These are phyloP conservation scores for Penicillium chermesinum DNA, from an alignment of 495 filamentous ascomycete species.

Conservation along the genomic window DNA sequence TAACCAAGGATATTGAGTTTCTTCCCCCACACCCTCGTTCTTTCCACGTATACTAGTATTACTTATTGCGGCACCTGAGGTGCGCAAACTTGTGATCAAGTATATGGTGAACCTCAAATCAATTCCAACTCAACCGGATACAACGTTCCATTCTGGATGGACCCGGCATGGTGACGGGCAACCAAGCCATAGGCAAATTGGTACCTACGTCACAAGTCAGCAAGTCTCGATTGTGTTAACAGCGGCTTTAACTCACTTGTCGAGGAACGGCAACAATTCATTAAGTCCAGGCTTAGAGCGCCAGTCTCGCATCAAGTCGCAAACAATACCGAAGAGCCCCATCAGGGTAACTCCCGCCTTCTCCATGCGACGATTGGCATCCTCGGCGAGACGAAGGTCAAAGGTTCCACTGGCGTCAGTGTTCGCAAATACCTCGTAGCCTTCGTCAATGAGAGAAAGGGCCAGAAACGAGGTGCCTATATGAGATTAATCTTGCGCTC, in stretches of 20 bases:
- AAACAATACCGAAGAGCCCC: constrained; percentile 60
- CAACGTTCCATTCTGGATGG: constrained; percentile 45
- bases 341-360: constrained; percentile 60
- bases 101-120: too few relatives aligned
- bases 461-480: constrained; percentile 65
- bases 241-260: constrained; percentile 40
- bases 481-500: neutral
- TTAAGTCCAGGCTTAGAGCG: constrained; percentile 57
- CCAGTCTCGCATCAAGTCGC: constrained; percentile 79
- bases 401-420: constrained; percentile 67
- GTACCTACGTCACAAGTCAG: too few relatives aligned
- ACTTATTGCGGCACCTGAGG: too few relatives aligned
- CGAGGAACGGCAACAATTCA: constrained; percentile 61
- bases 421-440: constrained; percentile 75
- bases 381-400: constrained; percentile 48
- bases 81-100: too few relatives aligned
- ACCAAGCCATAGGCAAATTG: constrained; percentile 45
- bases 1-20: too few relatives aligned
- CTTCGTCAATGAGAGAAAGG: constrained; percentile 62
- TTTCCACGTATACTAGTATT: too few relatives aligned
- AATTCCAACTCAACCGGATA: constrained; percentile 25
- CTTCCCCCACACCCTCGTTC: too few relatives aligned
- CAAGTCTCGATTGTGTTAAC: neutral
- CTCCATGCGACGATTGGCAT: constrained; percentile 63
- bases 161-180: constrained; percentile 44